Conservation (phyloP, 495 filamentous ascomycete species). For the Podospora appendiculata region DNA sequence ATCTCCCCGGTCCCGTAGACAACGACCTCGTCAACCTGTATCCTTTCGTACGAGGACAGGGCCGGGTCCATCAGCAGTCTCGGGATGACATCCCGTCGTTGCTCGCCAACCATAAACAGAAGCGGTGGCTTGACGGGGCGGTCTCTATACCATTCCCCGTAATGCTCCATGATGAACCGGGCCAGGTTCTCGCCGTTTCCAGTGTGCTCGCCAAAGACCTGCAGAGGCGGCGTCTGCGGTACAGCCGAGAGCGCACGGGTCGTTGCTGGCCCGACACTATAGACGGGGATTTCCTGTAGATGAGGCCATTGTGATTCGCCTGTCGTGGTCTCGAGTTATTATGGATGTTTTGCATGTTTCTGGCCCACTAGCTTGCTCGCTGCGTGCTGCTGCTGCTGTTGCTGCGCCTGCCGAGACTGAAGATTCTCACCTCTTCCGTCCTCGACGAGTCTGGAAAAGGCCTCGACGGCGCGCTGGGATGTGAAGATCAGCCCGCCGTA, state of each 20-base stretch:
- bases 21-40: conserved; percentile 66
- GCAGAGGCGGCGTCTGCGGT: conserved; percentile 35
- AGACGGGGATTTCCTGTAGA: conserved; percentile 55
- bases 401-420: not conserved
- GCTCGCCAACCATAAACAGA: conserved; percentile 82
- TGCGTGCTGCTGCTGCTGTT: not conserved
- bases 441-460: conserved; percentile 60
- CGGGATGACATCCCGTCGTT: conserved; percentile 81
- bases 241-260: conserved; percentile 61
- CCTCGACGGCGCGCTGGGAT: conserved; percentile 88
- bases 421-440: conserved; percentile 29
- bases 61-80: conserved; percentile 54
- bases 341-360: not conserved
- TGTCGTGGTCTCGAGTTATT: conserved; percentile 12
- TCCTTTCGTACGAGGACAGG: conserved; percentile 34
- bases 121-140: conserved; percentile 48
- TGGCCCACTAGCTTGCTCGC: not conserved
- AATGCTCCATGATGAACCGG: conserved; percentile 67
- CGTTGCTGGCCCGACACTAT: conserved; percentile 91
- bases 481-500: conserved; percentile 92
- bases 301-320: conserved; percentile 33
- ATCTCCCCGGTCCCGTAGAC: conserved; percentile 83
- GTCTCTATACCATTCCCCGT: conserved; percentile 36
- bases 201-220: conserved; percentile 64
- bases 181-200: conserved; percentile 79